A percentile compares a stretch with the other conserved stretches of the same genome.
These are phyloP conservation scores for Gloeostereum incarnatum DNA, from an alignment of 768 basidiomycete species.

Conservation along the genomic window DNA sequence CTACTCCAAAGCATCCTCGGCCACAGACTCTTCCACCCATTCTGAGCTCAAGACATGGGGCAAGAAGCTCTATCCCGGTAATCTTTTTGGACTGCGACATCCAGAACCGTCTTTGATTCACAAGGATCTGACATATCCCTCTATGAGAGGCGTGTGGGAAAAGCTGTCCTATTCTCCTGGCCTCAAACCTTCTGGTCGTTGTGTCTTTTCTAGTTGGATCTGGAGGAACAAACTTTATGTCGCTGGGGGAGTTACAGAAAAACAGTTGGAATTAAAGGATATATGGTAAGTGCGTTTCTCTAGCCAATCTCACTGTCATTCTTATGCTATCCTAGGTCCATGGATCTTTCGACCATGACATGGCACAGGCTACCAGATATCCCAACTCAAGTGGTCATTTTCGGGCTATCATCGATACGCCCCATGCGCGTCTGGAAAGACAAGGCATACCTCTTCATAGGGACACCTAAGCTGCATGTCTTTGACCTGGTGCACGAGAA, in stretches of 20 bases:
- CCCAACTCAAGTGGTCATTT: neutral
- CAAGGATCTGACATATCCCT: conserved; percentile 1
- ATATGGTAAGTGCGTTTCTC: neutral
- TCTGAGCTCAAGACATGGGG: neutral
- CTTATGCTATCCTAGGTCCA: neutral
- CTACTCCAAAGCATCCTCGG: no score
- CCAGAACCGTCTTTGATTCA: conserved; percentile 5
- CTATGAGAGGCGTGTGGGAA: conserved; percentile 13
- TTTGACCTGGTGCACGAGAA: conserved; percentile 14
- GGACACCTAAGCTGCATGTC: conserved; percentile 8
- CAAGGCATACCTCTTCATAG: conserved; percentile 16
- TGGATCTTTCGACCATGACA: no score
- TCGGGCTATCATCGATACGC: neutral
- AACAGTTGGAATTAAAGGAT: neutral
- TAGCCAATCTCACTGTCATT: neutral
- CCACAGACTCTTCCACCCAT: no score
- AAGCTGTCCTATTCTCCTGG: conserved; percentile 7
- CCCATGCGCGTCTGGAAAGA: conserved; percentile 8
- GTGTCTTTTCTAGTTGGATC: neutral
- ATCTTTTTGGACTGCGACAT: no score
- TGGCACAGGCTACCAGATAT: no score
- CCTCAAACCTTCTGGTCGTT: neutral
- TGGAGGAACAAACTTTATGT: neutral
- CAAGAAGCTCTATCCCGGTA: neutral
- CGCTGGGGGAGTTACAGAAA: neutral